Evolutionary conservation across 2,329 filamentous ascomycete genomes (phyloP).

Genomic region (Grosmannia serpens): DNA sequence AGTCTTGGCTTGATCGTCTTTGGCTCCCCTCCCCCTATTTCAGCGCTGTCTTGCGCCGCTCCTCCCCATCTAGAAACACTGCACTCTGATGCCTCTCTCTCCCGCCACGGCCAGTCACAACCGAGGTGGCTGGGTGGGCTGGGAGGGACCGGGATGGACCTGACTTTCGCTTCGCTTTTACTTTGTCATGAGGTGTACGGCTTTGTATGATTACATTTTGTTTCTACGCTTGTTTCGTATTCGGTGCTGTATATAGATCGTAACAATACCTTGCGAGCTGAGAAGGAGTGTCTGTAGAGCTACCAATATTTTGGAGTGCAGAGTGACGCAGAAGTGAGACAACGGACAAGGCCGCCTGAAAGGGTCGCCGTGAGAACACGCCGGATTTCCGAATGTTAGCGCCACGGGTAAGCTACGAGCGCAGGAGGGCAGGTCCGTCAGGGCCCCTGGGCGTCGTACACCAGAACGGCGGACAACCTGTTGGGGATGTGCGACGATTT

Average conservation of each 20-base stretch:
- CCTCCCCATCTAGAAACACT: neutral
- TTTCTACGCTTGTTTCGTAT: neutral
- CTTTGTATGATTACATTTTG: constrained; percentile 4
- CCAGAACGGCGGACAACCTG: constrained; percentile 25
- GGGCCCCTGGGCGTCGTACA: neutral
- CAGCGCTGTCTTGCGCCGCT: neutral
- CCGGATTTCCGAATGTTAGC: neutral
- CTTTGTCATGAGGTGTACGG: constrained; percentile 1
- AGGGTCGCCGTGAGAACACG: no score
- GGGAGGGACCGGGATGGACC: neutral
- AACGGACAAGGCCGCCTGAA: no score
- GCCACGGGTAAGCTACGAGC: neutral
- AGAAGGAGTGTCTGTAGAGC: neutral
- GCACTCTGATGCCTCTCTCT: no score
- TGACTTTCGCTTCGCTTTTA: neutral
- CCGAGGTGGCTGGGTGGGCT: neutral
- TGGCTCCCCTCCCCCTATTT: neutral
- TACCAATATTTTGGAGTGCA: neutral
- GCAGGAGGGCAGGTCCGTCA: neutral
- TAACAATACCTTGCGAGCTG: neutral
- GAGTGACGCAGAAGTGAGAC: neutral
- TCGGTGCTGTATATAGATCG: neutral
- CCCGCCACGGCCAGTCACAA: no score
- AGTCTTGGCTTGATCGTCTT: neutral
- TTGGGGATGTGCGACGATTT: constrained; percentile 29